Evolutionary conservation across 108 stramenopile genomes (phyloP).

Genomic region (Stephanodiscus triporus): DNA sequence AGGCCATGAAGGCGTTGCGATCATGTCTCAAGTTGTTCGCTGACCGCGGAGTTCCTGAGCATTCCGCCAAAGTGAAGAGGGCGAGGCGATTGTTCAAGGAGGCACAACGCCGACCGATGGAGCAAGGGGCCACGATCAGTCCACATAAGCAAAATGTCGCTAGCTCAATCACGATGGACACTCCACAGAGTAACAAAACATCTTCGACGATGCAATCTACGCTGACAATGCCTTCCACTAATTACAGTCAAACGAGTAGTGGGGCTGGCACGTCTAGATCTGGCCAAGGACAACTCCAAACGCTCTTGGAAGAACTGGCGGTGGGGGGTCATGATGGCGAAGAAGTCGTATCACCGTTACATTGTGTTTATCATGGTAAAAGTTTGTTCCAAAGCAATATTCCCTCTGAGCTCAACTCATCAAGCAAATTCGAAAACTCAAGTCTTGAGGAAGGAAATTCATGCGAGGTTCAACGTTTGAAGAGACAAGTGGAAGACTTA

Average conservation of each 20-base stretch:
- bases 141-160: background rate
- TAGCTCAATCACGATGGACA: background rate
- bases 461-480: background rate
- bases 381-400: background rate
- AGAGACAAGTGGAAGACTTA: background rate
- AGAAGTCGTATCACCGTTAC: background rate
- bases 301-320: slow-evolving; percentile 21
- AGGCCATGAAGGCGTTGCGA: slow-evolving; percentile 34
- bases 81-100: slow-evolving; percentile 30
- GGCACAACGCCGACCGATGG: slow-evolving; percentile 4
- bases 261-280: slow-evolving; percentile 6
- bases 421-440: background rate
- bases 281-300: slow-evolving; percentile 25
- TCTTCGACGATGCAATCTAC: slow-evolving; percentile 23
- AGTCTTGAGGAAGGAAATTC: background rate
- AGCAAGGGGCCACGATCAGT: background rate
- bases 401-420: background rate
- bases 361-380: background rate
- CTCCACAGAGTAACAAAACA: slow-evolving; percentile 1
- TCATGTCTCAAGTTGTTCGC: slow-evolving; percentile 39
- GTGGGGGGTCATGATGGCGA: background rate
- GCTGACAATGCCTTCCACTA: background rate
- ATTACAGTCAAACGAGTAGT: background rate
- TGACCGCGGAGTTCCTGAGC: slow-evolving; percentile 37
- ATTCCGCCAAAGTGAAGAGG: slow-evolving; percentile 26